Percentiles rank a stretch among this genome's conserved stretches.
These are phyloP conservation scores for Ceratobasidium sp. DNA, from an alignment of 1,284 basidiomycete species.

Conservation along the genomic window DNA sequence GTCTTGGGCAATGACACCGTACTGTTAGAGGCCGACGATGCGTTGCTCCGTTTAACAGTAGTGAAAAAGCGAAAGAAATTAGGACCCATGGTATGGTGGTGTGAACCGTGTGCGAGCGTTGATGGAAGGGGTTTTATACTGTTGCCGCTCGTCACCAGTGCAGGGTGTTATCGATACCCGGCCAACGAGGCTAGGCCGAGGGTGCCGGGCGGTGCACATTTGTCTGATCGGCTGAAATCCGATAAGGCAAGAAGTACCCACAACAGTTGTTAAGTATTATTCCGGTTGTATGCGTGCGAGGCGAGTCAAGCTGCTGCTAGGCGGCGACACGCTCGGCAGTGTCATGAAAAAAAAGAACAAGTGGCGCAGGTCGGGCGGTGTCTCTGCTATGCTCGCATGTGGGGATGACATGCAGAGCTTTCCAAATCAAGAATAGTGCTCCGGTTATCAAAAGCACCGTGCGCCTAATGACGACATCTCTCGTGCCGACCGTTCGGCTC, in stretches of 20 bases:
- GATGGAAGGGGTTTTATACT: neutral
- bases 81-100: conserved; percentile 1
- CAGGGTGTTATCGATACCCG: neutral
- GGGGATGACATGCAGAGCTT: neutral
- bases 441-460: neutral
- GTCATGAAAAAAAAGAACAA: neutral
- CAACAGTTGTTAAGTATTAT: neutral
- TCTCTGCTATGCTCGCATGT: neutral
- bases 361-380: neutral
- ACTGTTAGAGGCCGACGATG: neutral
- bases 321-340: neutral
- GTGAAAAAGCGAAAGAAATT: conserved; percentile 2
- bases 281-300: neutral
- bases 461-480: neutral
- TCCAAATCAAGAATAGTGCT: neutral
- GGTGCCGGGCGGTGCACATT: neutral
- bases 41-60: conserved; percentile 6
- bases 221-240: neutral
- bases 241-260: neutral
- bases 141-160: neutral
- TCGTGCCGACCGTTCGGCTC: neutral
- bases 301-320: neutral
- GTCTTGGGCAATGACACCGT: neutral
- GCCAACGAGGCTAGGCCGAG: conserved; percentile 15
- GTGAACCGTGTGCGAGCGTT: neutral